phyloP scores from a whole-genome alignment of 2,329 filamentous ascomycete species.

The Monosporascus sp. region DNA sequence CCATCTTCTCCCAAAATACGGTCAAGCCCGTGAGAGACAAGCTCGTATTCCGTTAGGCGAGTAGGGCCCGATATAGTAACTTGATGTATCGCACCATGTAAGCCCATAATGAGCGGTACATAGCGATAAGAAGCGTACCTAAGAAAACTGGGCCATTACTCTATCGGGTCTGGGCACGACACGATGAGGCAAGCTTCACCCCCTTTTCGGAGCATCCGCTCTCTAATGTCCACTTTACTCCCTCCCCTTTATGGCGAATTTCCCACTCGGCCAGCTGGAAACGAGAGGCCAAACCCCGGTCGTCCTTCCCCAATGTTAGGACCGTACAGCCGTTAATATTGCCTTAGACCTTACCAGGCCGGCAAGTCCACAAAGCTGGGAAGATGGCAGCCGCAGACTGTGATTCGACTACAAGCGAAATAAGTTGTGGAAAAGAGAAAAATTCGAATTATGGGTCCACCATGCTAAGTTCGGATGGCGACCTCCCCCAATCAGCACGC shows the following conservation, averaged over 20 bases:
- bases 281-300: no score
- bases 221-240: background rate
- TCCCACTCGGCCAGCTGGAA: background rate
- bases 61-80: background rate
- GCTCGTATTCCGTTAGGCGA: background rate
- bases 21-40: background rate
- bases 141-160: background rate
- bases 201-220: background rate
- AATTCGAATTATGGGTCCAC: slow-evolving; percentile 6
- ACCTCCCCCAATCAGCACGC: slow-evolving; percentile 5
- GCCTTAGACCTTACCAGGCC: background rate
- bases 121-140: background rate
- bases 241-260: background rate
- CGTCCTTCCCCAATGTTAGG: background rate
- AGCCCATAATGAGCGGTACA: background rate
- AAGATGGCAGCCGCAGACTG: background rate
- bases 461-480: background rate
- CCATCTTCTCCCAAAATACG: background rate
- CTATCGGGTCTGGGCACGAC: background rate
- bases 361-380: background rate
- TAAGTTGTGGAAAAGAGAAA: background rate
- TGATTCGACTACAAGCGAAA: slow-evolving; percentile 5
- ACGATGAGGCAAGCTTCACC: background rate
- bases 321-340: background rate
- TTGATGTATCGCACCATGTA: background rate